A percentile compares a stretch with the other conserved stretches of the same genome.
These are phyloP conservation scores for Zizania latifolia DNA, from an alignment of 176 grass and related monocot genomes.

Conservation along the genomic window DNA sequence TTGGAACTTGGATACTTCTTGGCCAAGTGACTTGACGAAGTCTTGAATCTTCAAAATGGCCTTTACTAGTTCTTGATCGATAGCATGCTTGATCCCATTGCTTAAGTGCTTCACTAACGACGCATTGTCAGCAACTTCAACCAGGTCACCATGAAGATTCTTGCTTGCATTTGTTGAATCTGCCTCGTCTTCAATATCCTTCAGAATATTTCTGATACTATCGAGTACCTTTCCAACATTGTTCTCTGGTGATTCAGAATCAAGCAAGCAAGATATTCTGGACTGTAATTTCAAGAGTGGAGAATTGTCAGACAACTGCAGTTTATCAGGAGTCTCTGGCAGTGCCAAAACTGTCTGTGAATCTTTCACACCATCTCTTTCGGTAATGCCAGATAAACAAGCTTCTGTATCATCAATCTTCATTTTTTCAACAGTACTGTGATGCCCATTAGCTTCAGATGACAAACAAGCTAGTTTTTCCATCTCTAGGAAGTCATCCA, in stretches of 20 bases:
- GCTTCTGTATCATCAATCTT: slow-evolving; percentile 52
- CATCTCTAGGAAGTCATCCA: slow-evolving; percentile 99
- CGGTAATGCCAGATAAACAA: slow-evolving; percentile 35
- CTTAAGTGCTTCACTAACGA: slow-evolving; percentile 35
- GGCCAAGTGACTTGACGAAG: slow-evolving; percentile 71
- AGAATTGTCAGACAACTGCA: slow-evolving; percentile 27
- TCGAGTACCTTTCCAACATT: slow-evolving; percentile 58
- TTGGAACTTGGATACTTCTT: slow-evolving; percentile 56
- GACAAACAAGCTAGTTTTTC: slow-evolving; percentile 81
- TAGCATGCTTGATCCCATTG: slow-evolving; percentile 26
- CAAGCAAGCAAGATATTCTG: slow-evolving; percentile 70
- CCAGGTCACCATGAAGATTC: slow-evolving; percentile 7
- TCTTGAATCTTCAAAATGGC: slow-evolving; percentile 80
- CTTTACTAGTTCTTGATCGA: slow-evolving; percentile 57
- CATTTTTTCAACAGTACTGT: slow-evolving; percentile 41
- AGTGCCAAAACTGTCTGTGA: slow-evolving; percentile 21
- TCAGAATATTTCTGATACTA: slow-evolving; percentile 70
- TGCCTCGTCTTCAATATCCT: slow-evolving; percentile 76
- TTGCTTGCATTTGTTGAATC: slow-evolving; percentile 36
- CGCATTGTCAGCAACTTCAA: slow-evolving; percentile 24
- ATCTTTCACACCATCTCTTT: slow-evolving; percentile 45
- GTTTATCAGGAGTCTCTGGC: slow-evolving; percentile 43
- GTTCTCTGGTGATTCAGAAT: slow-evolving; percentile 46
- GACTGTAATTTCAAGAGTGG: slow-evolving; percentile 60
- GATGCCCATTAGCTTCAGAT: slow-evolving; percentile 50